phyloP scores from a whole-genome alignment of 495 filamentous ascomycete species.

The Podospora australis region DNA sequence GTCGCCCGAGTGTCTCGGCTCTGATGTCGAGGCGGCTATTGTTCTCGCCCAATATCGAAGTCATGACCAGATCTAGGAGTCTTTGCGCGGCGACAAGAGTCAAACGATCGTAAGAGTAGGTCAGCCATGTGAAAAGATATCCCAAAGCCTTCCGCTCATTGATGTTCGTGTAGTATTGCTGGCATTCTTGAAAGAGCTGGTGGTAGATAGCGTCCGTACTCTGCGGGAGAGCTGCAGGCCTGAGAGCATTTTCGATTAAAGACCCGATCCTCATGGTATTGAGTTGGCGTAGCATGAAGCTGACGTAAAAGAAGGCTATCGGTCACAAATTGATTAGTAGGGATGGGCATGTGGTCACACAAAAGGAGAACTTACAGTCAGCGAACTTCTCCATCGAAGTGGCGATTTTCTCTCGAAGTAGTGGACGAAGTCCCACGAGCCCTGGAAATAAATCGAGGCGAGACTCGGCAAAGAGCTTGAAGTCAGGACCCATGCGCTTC shows the following conservation, averaged over 20 bases:
- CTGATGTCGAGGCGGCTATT: not conserved
- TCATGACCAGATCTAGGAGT: not conserved
- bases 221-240: not conserved
- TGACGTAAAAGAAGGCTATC: constrained; percentile 6
- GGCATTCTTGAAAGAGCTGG: not conserved
- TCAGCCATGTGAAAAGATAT: constrained; percentile 2
- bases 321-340: too few species aligned
- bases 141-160: not conserved
- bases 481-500: not conserved
- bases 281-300: not conserved
- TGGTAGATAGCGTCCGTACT: constrained; percentile 3
- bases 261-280: not conserved
- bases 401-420: not conserved
- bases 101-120: not conserved
- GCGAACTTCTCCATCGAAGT: not conserved
- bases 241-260: not conserved
- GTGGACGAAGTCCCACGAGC: not conserved
- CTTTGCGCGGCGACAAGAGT: not conserved
- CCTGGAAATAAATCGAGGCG: not conserved
- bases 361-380: too few species aligned
- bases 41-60: not conserved
- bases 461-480: not conserved
- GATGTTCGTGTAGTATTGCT: not conserved
- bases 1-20: not conserved
- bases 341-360: too few species aligned